Evolutionary conservation across 1,284 basidiomycete genomes (phyloP).

Genomic region (Papiliotrema terrestris): DNA sequence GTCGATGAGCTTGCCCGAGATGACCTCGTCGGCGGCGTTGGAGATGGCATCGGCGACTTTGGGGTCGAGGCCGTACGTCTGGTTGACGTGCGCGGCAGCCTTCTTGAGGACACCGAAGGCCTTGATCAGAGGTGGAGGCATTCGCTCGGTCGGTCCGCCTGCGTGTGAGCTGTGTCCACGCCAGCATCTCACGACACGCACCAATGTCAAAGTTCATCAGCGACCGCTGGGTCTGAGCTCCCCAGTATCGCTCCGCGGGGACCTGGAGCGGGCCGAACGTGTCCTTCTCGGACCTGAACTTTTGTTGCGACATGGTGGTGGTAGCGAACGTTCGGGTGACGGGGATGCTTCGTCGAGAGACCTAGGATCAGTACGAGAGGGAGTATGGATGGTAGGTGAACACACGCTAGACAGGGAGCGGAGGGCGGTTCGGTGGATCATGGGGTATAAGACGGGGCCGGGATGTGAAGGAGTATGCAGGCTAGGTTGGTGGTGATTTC

Average conservation of each 20-base stretch:
- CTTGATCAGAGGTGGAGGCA: conserved; percentile 92
- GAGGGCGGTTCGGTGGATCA: background rate
- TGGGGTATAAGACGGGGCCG: background rate
- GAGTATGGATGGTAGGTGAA: background rate
- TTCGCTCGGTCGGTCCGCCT: conserved; percentile 77
- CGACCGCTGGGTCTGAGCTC: conserved; percentile 97
- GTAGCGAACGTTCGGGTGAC: conserved; percentile 21
- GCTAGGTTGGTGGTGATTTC: background rate
- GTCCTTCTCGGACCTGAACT: conserved; percentile 48
- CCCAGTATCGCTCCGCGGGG: conserved; percentile 94
- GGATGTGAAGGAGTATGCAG: background rate
- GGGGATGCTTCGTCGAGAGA: background rate
- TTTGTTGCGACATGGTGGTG: conserved; percentile 38
- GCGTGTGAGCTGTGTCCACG: background rate
- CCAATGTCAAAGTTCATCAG: conserved; percentile 99
- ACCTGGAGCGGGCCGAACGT: conserved; percentile 65
- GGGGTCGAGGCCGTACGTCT: conserved; percentile 79
- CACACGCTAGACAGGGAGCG: background rate
- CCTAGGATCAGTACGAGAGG: background rate
- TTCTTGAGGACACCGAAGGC: conserved; percentile 98
- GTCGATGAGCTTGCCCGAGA: conserved; percentile 87
- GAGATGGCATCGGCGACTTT: conserved; percentile 87
- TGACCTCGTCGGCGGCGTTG: conserved; percentile 96
- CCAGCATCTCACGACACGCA: conserved; percentile 14
- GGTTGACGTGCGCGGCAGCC: conserved; percentile 90